phyloP scores from a whole-genome alignment of 805 yeast genomes.

The Saccharomyces kudriavzevii region DNA sequence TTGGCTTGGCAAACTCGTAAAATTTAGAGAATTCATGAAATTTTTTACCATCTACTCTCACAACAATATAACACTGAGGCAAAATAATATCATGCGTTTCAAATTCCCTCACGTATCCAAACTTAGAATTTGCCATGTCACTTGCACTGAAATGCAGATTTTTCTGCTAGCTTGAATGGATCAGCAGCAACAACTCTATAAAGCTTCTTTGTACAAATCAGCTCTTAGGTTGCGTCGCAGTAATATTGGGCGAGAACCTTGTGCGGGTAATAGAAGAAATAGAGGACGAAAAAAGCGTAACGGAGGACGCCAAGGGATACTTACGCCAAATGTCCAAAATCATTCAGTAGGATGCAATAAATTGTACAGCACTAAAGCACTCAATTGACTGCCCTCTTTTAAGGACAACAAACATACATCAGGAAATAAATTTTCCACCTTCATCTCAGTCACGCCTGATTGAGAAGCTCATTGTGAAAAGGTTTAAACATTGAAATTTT shows the following conservation, averaged over 20 bases:
- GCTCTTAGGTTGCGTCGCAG: too few species aligned
- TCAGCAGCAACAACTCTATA: neutral
- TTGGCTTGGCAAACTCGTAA: slow-evolving; percentile 80
- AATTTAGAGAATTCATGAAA: slow-evolving; percentile 75
- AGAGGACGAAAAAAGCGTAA: neutral
- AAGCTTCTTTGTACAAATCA: neutral
- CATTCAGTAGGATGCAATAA: neutral
- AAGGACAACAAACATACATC: neutral
- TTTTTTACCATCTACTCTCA: slow-evolving; percentile 88
- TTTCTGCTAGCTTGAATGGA: too few species aligned
- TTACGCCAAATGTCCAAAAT: neutral
- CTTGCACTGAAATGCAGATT: neutral
- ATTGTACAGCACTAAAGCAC: neutral
- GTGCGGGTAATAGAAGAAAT: neutral
- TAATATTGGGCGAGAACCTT: too few species aligned
- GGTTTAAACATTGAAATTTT: neutral
- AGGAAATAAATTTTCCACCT: neutral
- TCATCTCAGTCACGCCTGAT: neutral
- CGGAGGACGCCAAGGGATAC: neutral
- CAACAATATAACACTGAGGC: slow-evolving; percentile 73
- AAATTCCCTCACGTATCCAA: slow-evolving; percentile 76
- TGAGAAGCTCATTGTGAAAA: neutral
- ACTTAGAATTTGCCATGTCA: slow-evolving; percentile 74
- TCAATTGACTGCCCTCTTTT: neutral
- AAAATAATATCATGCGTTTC: slow-evolving; percentile 67